A percentile compares a stretch with the other conserved stretches of the same genome.
Conservation (phyloP, 2,329 filamentous ascomycete genomes). For the Ramularia collo-cygni region DNA sequence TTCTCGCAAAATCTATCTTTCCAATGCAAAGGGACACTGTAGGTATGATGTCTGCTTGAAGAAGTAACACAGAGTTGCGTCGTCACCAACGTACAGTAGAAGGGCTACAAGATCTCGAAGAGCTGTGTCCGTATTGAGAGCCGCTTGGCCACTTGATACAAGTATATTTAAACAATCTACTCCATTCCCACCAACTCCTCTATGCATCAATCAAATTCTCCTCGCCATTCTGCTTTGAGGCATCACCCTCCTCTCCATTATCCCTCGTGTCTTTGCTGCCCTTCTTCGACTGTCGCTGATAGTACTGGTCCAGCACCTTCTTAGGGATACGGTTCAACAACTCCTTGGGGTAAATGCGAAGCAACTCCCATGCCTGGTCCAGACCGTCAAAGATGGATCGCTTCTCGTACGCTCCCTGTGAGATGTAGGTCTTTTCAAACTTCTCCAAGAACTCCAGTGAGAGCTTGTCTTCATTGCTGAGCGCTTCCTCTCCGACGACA, state of each 20-base stretch:
- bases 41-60: too few relatives aligned
- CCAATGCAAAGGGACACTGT: too few relatives aligned
- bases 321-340: conserved; percentile 74
- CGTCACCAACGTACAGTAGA: too few relatives aligned
- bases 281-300: conserved; percentile 39
- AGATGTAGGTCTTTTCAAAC: conserved; percentile 93
- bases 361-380: conserved; percentile 90
- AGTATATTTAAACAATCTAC: conserved; percentile 8
- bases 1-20: too few relatives aligned
- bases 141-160: not conserved
- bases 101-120: too few relatives aligned
- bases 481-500: conserved; percentile 94
- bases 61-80: too few relatives aligned
- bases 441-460: conserved; percentile 97
- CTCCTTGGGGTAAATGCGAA: conserved; percentile 97
- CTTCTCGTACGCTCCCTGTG: conserved; percentile 85
- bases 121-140: too few relatives aligned
- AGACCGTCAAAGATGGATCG: conserved; percentile 88
- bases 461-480: conserved; percentile 93
- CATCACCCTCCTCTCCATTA: conserved; percentile 28
- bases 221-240: conserved; percentile 27
- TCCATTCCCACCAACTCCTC: not conserved
- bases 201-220: conserved; percentile 24
- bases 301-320: conserved; percentile 48
- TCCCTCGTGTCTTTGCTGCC: conserved; percentile 41